phyloP scores from a whole-genome alignment of 352 stramenopile species.

The Globisporangium paddicum region DNA sequence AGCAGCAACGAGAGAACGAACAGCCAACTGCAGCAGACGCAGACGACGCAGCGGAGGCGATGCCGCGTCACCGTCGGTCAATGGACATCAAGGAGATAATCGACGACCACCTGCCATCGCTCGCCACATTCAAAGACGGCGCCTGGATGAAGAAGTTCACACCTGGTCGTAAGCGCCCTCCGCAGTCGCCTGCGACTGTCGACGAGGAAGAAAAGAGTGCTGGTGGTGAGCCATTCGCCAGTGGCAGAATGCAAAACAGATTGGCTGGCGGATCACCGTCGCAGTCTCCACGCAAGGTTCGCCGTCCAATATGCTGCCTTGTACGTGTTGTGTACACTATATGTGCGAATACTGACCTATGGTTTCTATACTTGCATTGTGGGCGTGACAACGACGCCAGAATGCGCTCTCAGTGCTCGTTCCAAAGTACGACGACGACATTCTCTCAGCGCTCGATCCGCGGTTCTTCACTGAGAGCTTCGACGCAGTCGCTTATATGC shows the following conservation, averaged over 20 bases:
- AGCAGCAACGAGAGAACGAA: neutral
- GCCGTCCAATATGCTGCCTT: too few species aligned
- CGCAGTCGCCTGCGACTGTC: neutral
- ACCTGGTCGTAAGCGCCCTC: conserved; percentile 22
- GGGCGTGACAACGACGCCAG: neutral
- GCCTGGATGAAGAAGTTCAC: conserved; percentile 64
- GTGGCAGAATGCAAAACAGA: conserved; percentile 14
- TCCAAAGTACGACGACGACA: conserved; percentile 53
- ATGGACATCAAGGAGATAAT: conserved; percentile 52
- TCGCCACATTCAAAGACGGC: conserved; percentile 49
- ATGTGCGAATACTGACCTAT: neutral
- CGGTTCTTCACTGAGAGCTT: conserved; percentile 83
- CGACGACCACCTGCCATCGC: conserved; percentile 49
- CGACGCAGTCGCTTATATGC: conserved; percentile 56
- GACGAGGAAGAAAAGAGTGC: conserved; percentile 15
- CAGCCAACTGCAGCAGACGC: conserved; percentile 3
- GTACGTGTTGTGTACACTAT: neutral
- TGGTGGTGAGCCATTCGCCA: neutral
- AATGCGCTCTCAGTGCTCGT: conserved; percentile 48
- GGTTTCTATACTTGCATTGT: neutral
- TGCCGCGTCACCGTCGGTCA: conserved; percentile 11
- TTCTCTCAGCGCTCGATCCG: conserved; percentile 66
- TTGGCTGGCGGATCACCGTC: conserved; percentile 22
- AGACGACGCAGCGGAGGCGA: conserved; percentile 3
- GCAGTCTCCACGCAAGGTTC: conserved; percentile 33